Evolutionary conservation across 768 basidiomycete species (phyloP).

Genomic region (Lactifluus echinatus): DNA sequence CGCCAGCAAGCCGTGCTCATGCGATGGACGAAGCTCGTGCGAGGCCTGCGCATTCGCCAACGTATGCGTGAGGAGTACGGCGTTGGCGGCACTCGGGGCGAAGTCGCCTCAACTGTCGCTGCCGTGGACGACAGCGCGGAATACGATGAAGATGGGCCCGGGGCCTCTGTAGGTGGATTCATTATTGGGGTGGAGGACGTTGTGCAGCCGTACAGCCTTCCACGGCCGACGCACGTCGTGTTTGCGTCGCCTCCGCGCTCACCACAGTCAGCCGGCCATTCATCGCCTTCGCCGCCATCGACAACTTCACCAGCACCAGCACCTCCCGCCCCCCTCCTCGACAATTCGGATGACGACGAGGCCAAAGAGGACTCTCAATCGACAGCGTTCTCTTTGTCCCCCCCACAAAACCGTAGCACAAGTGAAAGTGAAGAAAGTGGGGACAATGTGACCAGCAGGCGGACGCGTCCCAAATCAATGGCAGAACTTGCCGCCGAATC

Average conservation of each 20-base stretch:
- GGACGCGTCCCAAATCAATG: conserved; percentile 12
- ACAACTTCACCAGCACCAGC: neutral
- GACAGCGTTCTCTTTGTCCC: too few relatives aligned
- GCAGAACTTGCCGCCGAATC: conserved; percentile 17
- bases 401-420: too few relatives aligned
- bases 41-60: conserved; percentile 79
- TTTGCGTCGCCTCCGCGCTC: conserved; percentile 17
- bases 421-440: too few relatives aligned
- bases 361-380: neutral
- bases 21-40: conserved; percentile 81
- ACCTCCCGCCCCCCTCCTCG: neutral
- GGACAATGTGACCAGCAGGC: too few relatives aligned
- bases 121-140: neutral
- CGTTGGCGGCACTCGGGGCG: neutral
- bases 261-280: neutral
- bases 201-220: conserved; percentile 63
- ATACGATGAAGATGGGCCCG: neutral
- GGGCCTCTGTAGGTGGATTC: conserved; percentile 41
- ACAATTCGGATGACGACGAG: conserved; percentile 23
- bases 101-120: neutral
- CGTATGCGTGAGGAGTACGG: conserved; percentile 76
- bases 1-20: conserved; percentile 74
- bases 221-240: conserved; percentile 39
- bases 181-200: conserved; percentile 63
- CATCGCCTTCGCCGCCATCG: neutral